A percentile compares a stretch with the other conserved stretches of the same genome.
Evolutionary conservation across 1,284 basidiomycete species (phyloP).

Genomic region (Cryptococcus jaspeensis): DNA sequence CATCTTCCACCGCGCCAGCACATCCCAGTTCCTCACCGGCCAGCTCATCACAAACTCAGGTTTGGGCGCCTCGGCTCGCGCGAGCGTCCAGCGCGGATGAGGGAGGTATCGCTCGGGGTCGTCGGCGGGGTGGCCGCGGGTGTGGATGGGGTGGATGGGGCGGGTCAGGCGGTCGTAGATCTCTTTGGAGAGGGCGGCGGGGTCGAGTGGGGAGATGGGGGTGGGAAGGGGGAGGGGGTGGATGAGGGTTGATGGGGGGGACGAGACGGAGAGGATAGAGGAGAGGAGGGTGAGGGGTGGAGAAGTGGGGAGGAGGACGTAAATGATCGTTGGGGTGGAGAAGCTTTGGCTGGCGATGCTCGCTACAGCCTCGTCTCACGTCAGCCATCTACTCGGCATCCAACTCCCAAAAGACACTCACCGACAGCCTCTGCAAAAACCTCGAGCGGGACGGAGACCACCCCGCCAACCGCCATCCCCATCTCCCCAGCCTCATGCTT

Average conservation of each 20-base stretch:
- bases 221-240: constrained; percentile 16
- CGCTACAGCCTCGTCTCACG: neutral
- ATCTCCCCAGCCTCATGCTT: neutral
- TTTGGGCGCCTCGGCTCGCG: constrained; percentile 17
- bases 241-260: constrained; percentile 8
- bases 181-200: constrained; percentile 23
- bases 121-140: constrained; percentile 19
- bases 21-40: constrained; percentile 41
- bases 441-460: neutral
- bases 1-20: constrained; percentile 35
- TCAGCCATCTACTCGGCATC: neutral
- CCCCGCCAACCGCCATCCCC: neutral
- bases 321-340: constrained; percentile 3
- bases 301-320: constrained; percentile 9
- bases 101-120: constrained; percentile 13
- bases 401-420: neutral
- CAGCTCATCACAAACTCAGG: constrained; percentile 36
- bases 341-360: neutral
- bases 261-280: constrained; percentile 1
- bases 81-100: constrained; percentile 39
- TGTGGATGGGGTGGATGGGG: constrained; percentile 19
- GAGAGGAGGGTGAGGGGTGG: neutral
- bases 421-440: constrained; percentile 4
- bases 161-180: constrained; percentile 34
- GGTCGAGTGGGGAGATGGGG: neutral